A percentile compares a stretch with the other conserved stretches of the same genome.
Evolutionary conservation across 1,284 basidiomycete species (phyloP).

Genomic region (Cryptococcus maquisensis): DNA sequence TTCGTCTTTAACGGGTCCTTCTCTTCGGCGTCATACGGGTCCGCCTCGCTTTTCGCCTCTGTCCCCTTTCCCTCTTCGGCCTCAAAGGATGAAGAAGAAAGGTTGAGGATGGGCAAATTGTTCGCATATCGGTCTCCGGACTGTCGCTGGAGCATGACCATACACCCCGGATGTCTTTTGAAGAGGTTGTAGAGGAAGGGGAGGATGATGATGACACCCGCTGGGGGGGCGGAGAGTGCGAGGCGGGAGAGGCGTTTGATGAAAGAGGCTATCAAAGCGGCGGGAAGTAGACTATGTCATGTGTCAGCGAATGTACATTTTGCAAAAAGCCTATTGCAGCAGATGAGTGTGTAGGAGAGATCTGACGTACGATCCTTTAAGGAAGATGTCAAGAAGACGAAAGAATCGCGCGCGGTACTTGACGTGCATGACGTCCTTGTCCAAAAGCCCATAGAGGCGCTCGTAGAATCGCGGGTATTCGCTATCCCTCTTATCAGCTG

Average conservation of each 20-base stretch:
- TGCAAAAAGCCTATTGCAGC: not conserved
- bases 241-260: conserved; percentile 84
- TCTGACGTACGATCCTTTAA: conserved; percentile 83
- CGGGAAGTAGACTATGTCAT: conserved; percentile 73
- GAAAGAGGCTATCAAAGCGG: conserved; percentile 85
- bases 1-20: conserved; percentile 69
- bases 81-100: not conserved
- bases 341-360: not conserved
- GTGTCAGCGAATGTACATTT: not conserved
- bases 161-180: conserved; percentile 84
- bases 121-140: not conserved
- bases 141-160: conserved; percentile 81
- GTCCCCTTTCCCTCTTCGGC: not conserved
- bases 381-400: conserved; percentile 82
- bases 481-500: conserved; percentile 49
- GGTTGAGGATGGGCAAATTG: not conserved
- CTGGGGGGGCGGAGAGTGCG: conserved; percentile 78
- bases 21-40: conserved; percentile 69
- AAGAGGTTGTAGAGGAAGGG: conserved; percentile 94
- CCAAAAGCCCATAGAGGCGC: conserved; percentile 84
- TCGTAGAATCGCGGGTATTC: conserved; percentile 97
- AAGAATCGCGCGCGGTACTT: conserved; percentile 94
- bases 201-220: conserved; percentile 83
- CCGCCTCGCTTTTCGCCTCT: conserved; percentile 45
- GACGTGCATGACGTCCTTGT: conserved; percentile 80